Base-by-base conservation (phyloP, 73 alveolate genomes). In the Durusdinium trenchii region DNA sequence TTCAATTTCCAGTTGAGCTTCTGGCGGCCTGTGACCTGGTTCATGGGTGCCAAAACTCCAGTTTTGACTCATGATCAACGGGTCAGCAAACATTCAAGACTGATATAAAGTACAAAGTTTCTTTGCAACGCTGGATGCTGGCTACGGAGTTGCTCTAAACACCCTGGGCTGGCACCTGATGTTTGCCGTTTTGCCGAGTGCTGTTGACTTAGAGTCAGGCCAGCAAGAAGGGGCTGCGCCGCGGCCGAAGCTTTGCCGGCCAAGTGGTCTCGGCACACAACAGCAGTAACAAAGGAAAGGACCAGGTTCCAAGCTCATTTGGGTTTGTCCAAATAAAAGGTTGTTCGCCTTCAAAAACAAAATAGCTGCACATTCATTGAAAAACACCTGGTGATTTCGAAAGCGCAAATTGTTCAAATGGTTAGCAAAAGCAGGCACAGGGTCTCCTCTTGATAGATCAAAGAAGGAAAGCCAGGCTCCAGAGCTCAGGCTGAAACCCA, bases 181-280 rank as follows among this genome's bases (percentile, higher is more conserved):
- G n/a, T n/a, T n/a, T n/a, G n/a, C n/a, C n/a, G n/a, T n/a, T n/a
- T n/a, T n/a, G n/a, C n/a, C n/a, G n/a, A n/a, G n/a, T n/a, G n/a
- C n/a, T n/a, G n/a, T n/a, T n/a, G n/a, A n/a, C n/a, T n/a, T n/a
- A n/a, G n/a, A n/a, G n/a, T n/a, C 46, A 48, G 48, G 12, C 92
- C 92, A 82, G 69, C 71, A 82, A 48, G 69, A 82, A 82, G 69
- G 92, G 92, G 69, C 92, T 82, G 26, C 92, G 69, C 69, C 48
- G 46, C 71, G 48, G 92, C 47, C 92, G 92, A 28, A 47, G 92
- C 69, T 82, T 82, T 35, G 46, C 48, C 36, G 92, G 92, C 92
- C 92, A 82, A 3, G 67, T 82, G 6, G 69, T 82, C 92, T 82
- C 23, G n/a, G 69, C 54, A 43, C 20, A 38, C 52, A 76, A n/a